These are phyloP conservation scores for Dichomitus squalens DNA, from an alignment of 1,284 basidiomycete genomes.

Conservation along the genomic window DNA sequence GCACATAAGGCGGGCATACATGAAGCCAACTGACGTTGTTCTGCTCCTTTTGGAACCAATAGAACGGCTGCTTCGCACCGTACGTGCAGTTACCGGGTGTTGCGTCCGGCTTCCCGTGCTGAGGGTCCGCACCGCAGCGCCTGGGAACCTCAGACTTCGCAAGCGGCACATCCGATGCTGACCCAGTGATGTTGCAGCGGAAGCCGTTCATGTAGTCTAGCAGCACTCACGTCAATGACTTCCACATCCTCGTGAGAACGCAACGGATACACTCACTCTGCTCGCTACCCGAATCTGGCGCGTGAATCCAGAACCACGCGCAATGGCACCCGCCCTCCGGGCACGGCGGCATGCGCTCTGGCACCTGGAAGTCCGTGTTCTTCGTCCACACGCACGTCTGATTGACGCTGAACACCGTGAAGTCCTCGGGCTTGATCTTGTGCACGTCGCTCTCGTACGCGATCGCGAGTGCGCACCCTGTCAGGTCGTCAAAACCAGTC, in stretches of 20 bases:
- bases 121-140: slow-evolving; percentile 36
- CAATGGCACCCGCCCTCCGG: slow-evolving; percentile 68
- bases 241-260: not conserved
- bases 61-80: slow-evolving; percentile 67
- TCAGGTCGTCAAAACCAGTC: slow-evolving; percentile 53
- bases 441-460: slow-evolving; percentile 66
- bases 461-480: slow-evolving; percentile 72
- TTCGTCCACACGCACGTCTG: slow-evolving; percentile 73
- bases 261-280: slow-evolving; percentile 38
- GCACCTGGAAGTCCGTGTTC: slow-evolving; percentile 69
- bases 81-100: slow-evolving; percentile 58
- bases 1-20: not conserved
- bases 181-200: slow-evolving; percentile 65
- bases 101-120: slow-evolving; percentile 27
- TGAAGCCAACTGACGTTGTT: slow-evolving; percentile 33
- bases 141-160: slow-evolving; percentile 34
- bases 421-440: slow-evolving; percentile 64
- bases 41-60: slow-evolving; percentile 58
- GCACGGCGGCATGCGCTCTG: slow-evolving; percentile 69
- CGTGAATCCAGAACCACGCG: slow-evolving; percentile 78
- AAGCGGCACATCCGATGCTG: slow-evolving; percentile 53
- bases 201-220: slow-evolving; percentile 80
- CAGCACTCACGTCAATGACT: not conserved
- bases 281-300: slow-evolving; percentile 46
- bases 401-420: slow-evolving; percentile 74